Percentiles rank a stretch among this genome's conserved stretches.
Evolutionary conservation across 148 eudicot species (phyloP).

Genomic region (Salicornia ramosissima): DNA sequence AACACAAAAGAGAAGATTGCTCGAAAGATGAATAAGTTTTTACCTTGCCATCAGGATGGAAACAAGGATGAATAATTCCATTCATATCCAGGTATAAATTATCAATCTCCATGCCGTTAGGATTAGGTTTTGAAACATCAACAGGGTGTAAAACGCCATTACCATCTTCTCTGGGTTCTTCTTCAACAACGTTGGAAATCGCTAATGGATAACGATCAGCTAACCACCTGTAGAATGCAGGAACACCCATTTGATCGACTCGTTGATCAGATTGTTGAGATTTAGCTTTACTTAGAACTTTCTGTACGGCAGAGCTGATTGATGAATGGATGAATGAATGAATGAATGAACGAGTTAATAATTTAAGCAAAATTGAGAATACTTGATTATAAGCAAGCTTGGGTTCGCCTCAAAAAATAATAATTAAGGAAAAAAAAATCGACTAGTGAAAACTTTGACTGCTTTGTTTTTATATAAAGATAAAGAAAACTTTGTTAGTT

Average conservation of each 20-base stretch:
- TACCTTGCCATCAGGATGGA: slow-evolving; percentile 88
- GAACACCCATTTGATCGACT: slow-evolving; percentile 62
- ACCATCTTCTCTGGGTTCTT: slow-evolving; percentile 40
- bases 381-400: too few relatives aligned
- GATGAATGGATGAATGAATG: too few relatives aligned
- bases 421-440: too few relatives aligned
- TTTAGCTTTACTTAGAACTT: background rate
- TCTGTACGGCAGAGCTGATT: background rate
- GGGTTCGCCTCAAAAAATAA: too few relatives aligned
- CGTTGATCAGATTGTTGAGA: background rate
- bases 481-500: too few relatives aligned
- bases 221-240: slow-evolving; percentile 89
- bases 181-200: slow-evolving; percentile 68
- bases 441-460: too few relatives aligned
- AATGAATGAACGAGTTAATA: background rate
- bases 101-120: slow-evolving; percentile 77
- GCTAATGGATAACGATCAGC: slow-evolving; percentile 80
- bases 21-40: background rate
- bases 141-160: slow-evolving; percentile 39
- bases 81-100: slow-evolving; percentile 89
- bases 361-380: background rate
- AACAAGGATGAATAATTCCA: slow-evolving; percentile 93
- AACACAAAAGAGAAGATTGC: background rate
- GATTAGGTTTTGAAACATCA: slow-evolving; percentile 64
- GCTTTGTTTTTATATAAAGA: too few relatives aligned